A percentile compares a stretch with the other conserved stretches of the same genome.
These are phyloP conservation scores for Artemisia tridentata DNA, from an alignment of 129 eudicot genomes.

Conservation along the genomic window DNA sequence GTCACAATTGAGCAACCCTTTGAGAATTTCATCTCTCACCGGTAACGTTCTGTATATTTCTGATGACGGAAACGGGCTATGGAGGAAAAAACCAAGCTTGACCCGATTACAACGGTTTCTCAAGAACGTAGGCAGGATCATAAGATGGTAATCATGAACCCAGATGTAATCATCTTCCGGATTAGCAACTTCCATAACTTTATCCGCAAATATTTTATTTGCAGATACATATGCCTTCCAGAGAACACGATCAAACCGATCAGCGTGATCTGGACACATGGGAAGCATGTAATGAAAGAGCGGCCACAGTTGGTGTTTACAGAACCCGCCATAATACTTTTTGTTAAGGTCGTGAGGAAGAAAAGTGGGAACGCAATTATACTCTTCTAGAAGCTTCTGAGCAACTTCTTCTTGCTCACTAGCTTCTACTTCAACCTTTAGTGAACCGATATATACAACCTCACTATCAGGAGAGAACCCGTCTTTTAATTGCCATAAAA, in stretches of 20 bases:
- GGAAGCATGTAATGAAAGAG: slow-evolving; percentile 95
- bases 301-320: slow-evolving; percentile 91
- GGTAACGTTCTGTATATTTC: slow-evolving; percentile 83
- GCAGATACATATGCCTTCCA: slow-evolving; percentile 90
- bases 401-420: slow-evolving; percentile 84
- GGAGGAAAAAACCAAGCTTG: slow-evolving; percentile 80
- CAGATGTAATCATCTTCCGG: slow-evolving; percentile 83
- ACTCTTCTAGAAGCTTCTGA: slow-evolving; percentile 68
- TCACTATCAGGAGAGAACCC: slow-evolving; percentile 67
- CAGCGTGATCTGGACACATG: slow-evolving; percentile 70
- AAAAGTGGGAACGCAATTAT: slow-evolving; percentile 86
- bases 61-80: slow-evolving; percentile 87
- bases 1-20: slow-evolving; percentile 76
- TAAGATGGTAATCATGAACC: slow-evolving; percentile 91
- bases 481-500: slow-evolving; percentile 61
- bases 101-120: slow-evolving; percentile 63
- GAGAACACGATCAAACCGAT: slow-evolving; percentile 63
- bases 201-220: slow-evolving; percentile 78
- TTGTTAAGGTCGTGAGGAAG: slow-evolving; percentile 63
- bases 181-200: slow-evolving; percentile 76
- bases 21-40: slow-evolving; percentile 70
- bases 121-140: slow-evolving; percentile 81
- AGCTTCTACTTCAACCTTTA: slow-evolving; percentile 60
- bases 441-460: slow-evolving; percentile 74
- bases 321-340: slow-evolving; percentile 76